Percentiles rank a stretch among this genome's conserved stretches.
phyloP scores from a whole-genome alignment of 2,329 filamentous ascomycete species.

The Venturia nashicola region DNA sequence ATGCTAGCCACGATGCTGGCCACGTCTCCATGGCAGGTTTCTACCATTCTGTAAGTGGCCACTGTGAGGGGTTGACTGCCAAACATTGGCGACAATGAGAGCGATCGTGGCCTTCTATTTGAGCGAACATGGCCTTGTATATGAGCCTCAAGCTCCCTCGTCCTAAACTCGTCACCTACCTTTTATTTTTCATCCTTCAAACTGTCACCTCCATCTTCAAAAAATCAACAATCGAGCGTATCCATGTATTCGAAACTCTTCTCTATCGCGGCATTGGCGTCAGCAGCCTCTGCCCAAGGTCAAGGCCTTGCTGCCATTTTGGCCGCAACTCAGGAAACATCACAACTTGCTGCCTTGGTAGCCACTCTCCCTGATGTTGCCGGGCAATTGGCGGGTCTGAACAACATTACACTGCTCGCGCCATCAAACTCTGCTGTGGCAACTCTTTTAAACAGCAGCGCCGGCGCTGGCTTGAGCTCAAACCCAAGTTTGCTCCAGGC shows the following conservation, averaged over 20 bases:
- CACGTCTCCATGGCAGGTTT: not conserved
- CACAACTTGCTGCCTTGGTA: slow-evolving; percentile 25
- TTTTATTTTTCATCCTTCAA: not conserved
- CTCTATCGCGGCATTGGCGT: slow-evolving; percentile 23
- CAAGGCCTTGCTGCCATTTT: slow-evolving; percentile 22
- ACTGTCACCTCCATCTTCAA: not conserved
- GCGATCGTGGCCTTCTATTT: not conserved
- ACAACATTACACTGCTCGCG: slow-evolving; percentile 46
- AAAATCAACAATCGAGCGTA: slow-evolving; percentile 10
- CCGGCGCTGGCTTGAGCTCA: slow-evolving; percentile 17
- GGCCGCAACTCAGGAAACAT: slow-evolving; percentile 20
- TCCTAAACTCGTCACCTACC: not conserved
- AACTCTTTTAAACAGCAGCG: slow-evolving; percentile 24
- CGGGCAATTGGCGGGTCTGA: slow-evolving; percentile 23
- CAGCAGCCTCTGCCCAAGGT: slow-evolving; percentile 21
- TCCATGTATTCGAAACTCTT: slow-evolving; percentile 28
- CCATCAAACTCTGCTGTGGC: slow-evolving; percentile 41
- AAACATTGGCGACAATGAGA: not conserved
- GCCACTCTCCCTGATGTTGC: slow-evolving; percentile 24
- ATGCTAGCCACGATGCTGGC: not conserved
- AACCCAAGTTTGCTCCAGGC: slow-evolving; percentile 27
- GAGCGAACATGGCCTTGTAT: not conserved
- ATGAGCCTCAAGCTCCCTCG: not conserved
- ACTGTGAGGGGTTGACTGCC: not conserved
- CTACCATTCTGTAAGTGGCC: not conserved